Percentiles rank a stretch among this genome's conserved stretches.
Conservation (phyloP, 2,329 filamentous ascomycete species). For the Penicillium sp. region DNA sequence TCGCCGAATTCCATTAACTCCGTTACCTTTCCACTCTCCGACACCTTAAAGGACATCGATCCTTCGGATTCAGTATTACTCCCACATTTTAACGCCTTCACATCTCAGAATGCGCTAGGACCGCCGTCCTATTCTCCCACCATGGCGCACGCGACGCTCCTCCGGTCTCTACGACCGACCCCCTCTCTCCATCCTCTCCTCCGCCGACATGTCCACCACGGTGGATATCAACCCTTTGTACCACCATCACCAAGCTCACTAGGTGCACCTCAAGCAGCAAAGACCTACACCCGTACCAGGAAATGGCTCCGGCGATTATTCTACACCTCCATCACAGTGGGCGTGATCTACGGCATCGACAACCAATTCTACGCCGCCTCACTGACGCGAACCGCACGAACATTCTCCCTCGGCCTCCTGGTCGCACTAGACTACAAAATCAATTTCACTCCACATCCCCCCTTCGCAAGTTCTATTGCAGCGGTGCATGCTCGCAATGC, state of each 20-base stretch:
- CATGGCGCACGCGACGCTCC: slow-evolving; percentile 22
- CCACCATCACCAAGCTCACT: slow-evolving; percentile 79
- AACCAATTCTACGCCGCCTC: slow-evolving; percentile 75
- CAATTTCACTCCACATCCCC: slow-evolving; percentile 83
- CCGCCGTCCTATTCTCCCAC: background rate
- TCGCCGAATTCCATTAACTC: slow-evolving; percentile 10
- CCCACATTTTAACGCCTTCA: background rate
- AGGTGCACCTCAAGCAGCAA: slow-evolving; percentile 68
- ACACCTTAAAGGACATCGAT: background rate
- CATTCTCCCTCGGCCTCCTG: slow-evolving; percentile 75
- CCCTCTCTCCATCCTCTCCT: slow-evolving; percentile 9
- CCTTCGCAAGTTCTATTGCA: slow-evolving; percentile 69
- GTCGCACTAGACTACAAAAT: slow-evolving; percentile 94
- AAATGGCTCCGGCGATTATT: slow-evolving; percentile 77
- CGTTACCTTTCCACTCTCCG: background rate
- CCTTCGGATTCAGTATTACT: background rate
- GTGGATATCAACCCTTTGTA: slow-evolving; percentile 63
- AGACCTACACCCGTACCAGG: slow-evolving; percentile 67
- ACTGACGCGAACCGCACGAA: slow-evolving; percentile 74
- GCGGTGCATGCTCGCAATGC: slow-evolving; percentile 84
- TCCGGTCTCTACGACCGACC: slow-evolving; percentile 21
- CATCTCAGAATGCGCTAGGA: slow-evolving; percentile 14
- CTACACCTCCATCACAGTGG: slow-evolving; percentile 60
- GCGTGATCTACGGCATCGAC: slow-evolving; percentile 68
- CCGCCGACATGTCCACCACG: slow-evolving; percentile 33